Base-by-base conservation (phyloP, 495 filamentous ascomycete genomes). In the Entonaema liquescens region DNA sequence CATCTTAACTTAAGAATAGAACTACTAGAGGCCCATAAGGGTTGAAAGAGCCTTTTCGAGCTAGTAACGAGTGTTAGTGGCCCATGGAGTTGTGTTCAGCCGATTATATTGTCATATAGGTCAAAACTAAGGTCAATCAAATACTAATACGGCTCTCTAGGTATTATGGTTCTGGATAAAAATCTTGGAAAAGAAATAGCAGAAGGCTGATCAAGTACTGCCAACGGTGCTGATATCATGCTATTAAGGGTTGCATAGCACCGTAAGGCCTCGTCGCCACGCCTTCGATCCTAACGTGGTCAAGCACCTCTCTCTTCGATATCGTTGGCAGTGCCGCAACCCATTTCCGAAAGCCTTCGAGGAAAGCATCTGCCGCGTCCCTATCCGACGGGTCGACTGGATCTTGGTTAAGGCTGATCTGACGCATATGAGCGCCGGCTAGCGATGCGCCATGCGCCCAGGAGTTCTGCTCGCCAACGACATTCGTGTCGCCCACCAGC, bases 391-490 rank as follows among this genome's bases (percentile, higher is more conserved):
- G 55, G 65, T 89, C 86, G 56, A 86, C 77, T 23, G 86, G 86
- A 70, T 86, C 81, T 65, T 83, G 75, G 59, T 85, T 82, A 47
- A 82, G 82, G 9, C 85, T 84, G n/a, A 87, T 73, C 77, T 86
- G 85, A 35, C 79, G 65, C 56, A 89, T 73, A 11, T 73, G 70
- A 3, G 70, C 70, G 3, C 70, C 70, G 8, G 70, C 70, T n/a
- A 73, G 52, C 40, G 66, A 52, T 3, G 70, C 70, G 8, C 70
- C 52, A 25, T 57, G 36, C 19, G 56, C 56, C 65, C 65, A 69
- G 17, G 65, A 17, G 19, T 70, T 57, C 26, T 72, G 64, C 6
- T 56, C 69, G 5, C 49, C 65, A 4, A 72, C 47, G 17, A 64
- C 49, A 6, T 64, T 67, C 8, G 64, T 67, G 38, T 73, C 70